These are phyloP conservation scores for Ogataea hybrid DNA, from an alignment of 1,139 yeast genomes.

Conservation along the genomic window DNA sequence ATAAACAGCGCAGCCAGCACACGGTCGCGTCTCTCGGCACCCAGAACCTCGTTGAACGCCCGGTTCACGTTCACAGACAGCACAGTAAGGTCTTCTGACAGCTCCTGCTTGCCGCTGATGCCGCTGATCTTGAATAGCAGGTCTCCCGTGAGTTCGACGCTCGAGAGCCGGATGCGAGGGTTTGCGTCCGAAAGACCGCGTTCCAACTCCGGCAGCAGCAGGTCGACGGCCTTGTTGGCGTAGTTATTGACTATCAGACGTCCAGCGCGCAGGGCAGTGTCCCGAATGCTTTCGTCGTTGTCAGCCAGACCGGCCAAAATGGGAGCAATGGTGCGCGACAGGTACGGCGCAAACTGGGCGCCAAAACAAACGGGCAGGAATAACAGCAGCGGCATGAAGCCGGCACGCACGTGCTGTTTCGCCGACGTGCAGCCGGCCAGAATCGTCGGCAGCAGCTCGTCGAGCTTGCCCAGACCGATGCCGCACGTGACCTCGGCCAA, in stretches of 20 bases:
- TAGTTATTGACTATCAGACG: constrained; percentile 87
- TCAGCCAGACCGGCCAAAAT: constrained; percentile 92
- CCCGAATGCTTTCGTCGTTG: constrained; percentile 80
- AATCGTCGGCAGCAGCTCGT: constrained; percentile 81
- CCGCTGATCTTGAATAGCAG: constrained; percentile 93
- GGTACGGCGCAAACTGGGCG: constrained; percentile 84
- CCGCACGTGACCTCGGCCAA: constrained; percentile 92
- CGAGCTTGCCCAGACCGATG: constrained; percentile 81
- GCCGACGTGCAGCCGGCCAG: constrained; percentile 68
- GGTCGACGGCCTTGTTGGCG: constrained; percentile 90
- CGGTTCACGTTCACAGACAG: constrained; percentile 60
- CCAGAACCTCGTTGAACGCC: constrained; percentile 75
- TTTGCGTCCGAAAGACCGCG: constrained; percentile 80
- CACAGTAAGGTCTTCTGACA: constrained; percentile 60
- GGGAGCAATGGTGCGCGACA: constrained; percentile 83
- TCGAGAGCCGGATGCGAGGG: constrained; percentile 86
- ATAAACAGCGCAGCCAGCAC: constrained; percentile 81
- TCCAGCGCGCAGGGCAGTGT: constrained; percentile 90
- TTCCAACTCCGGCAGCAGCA: constrained; percentile 91
- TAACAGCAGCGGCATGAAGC: constrained; percentile 85
- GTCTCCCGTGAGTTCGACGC: constrained; percentile 97
- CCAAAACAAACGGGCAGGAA: constrained; percentile 96
- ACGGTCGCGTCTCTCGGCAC: constrained; percentile 84
- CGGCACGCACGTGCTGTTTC: constrained; percentile 77
- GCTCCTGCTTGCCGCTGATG: constrained; percentile 66